Base-by-base conservation (phyloP, 306 rosid species). In the Trifolium dubium region DNA sequence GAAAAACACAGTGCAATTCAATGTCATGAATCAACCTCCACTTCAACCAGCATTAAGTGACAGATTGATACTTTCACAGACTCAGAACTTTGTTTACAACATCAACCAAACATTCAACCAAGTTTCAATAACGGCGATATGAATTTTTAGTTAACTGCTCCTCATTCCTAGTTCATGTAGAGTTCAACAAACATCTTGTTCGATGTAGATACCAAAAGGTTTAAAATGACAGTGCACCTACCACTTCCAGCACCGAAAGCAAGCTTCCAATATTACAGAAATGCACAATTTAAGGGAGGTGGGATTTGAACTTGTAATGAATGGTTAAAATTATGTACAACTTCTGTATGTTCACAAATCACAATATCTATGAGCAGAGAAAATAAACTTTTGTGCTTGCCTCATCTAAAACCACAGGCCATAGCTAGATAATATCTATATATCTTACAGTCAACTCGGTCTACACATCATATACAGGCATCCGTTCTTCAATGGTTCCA, bases 401-500 rank as follows among this genome's bases (percentile, higher is more conserved):
- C 82, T 79, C 69, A 35, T 71, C 81, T 76, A 86, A 89, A 86
- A 82, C 31, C 81, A 77, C 86, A 89, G 81, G 90, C 89, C 40
- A 64, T 59, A 39, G 79, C 28, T 41, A 62, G 73, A 71, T 46
- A 65, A 68, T 34, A 69, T 59, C 59, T 75, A 73, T 78, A 47
- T 72, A 58, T 29, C 79, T 78, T 64, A 44, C 79, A 71, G 43
- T 59, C 77, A 66, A 54, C 47, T 69, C 58, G 19, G 32, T 54
- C 84, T 88, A 92, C 76, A 87, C 91, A 80, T 90, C 90, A 79
- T 72, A 77, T 64, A 90, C 80, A 17, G 89, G 89, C 85, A 92
- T 63, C 72, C 88, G 78, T 71, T 89, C 87, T 72, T 90, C 89
- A 31, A 92, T 87, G 34, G 69, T 5, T 59, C 86, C 84, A 1